Conservation (phyloP, 2,329 filamentous ascomycete genomes). For the Alternaria gaisen region DNA sequence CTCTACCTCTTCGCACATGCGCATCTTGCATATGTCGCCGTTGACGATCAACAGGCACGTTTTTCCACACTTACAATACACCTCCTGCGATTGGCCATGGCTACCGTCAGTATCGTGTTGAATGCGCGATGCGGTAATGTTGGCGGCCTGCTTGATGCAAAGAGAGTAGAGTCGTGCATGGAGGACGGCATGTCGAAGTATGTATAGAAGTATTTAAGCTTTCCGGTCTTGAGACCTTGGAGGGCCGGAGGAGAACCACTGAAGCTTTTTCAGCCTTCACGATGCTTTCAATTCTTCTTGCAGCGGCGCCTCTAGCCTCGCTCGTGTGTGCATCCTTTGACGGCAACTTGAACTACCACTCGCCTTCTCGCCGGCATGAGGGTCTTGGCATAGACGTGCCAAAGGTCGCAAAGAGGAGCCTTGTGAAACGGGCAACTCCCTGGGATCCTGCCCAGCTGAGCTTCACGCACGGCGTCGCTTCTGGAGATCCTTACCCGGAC, state of each 20-base stretch:
- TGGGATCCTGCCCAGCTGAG: conserved; percentile 51
- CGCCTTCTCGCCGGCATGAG: conserved; percentile 69
- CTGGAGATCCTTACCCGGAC: conserved; percentile 57
- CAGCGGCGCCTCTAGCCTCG: conserved; percentile 24
- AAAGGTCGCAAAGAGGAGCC: conserved; percentile 65
- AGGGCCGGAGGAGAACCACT: neutral
- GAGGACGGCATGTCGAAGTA: conserved; percentile 6
- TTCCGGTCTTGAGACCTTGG: neutral
- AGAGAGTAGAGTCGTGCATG: neutral
- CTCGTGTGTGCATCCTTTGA: conserved; percentile 33
- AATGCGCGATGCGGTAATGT: conserved; percentile 4
- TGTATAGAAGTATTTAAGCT: conserved; percentile 7
- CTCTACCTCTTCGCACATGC: conserved; percentile 18
- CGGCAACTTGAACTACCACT: conserved; percentile 71
- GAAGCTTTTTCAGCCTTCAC: neutral
- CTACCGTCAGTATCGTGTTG: neutral
- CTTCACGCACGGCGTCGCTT: conserved; percentile 58
- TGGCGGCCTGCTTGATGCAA: neutral
- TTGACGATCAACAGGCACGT: conserved; percentile 20
- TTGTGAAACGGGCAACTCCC: conserved; percentile 29
- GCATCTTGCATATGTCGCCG: conserved; percentile 17
- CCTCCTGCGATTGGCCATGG: conserved; percentile 5
- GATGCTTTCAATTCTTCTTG: conserved; percentile 29
- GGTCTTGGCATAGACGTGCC: conserved; percentile 69
- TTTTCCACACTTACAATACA: conserved; percentile 21